Evolutionary conservation across 108 stramenopile species (phyloP).

Genomic region (Seminavis robusta): DNA sequence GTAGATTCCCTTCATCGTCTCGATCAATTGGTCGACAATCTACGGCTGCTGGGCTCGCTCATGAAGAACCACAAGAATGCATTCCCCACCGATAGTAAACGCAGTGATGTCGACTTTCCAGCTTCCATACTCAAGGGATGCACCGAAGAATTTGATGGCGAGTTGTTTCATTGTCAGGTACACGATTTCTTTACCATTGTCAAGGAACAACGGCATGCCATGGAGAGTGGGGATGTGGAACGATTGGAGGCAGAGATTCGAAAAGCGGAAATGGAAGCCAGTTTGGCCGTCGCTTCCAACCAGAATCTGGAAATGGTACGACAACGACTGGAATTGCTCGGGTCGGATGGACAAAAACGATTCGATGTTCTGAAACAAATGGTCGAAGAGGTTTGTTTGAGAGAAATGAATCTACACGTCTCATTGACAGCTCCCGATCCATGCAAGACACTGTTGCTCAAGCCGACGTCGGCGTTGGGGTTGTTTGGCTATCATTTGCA

Average conservation of each 20-base stretch:
- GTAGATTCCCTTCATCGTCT: constrained; percentile 8
- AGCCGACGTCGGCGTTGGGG: no score
- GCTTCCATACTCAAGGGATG: constrained; percentile 31
- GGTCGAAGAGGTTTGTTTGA: constrained; percentile 72
- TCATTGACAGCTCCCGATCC: constrained; percentile 1
- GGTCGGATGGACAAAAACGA: constrained; percentile 48
- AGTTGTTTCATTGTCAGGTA: constrained; percentile 59
- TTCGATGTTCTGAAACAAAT: constrained; percentile 71
- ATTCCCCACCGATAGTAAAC: neutral
- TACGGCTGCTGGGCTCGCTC: constrained; percentile 23
- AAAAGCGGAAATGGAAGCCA: constrained; percentile 72
- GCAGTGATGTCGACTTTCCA: constrained; percentile 17
- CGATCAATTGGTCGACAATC: constrained; percentile 13
- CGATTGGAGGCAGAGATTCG: constrained; percentile 62
- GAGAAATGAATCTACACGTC: constrained; percentile 66
- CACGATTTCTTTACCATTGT: constrained; percentile 79
- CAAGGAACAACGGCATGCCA: constrained; percentile 58
- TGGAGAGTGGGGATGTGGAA: constrained; percentile 18
- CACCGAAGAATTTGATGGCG: constrained; percentile 58
- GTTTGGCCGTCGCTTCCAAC: constrained; percentile 56
- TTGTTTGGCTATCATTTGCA: no score
- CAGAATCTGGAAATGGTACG: constrained; percentile 49
- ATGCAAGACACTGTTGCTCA: no score
- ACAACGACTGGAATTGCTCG: constrained; percentile 52
- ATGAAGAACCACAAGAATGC: constrained; percentile 16